These are phyloP conservation scores for Hypoxylon trugodes DNA, from an alignment of 495 filamentous ascomycete species.

Conservation along the genomic window DNA sequence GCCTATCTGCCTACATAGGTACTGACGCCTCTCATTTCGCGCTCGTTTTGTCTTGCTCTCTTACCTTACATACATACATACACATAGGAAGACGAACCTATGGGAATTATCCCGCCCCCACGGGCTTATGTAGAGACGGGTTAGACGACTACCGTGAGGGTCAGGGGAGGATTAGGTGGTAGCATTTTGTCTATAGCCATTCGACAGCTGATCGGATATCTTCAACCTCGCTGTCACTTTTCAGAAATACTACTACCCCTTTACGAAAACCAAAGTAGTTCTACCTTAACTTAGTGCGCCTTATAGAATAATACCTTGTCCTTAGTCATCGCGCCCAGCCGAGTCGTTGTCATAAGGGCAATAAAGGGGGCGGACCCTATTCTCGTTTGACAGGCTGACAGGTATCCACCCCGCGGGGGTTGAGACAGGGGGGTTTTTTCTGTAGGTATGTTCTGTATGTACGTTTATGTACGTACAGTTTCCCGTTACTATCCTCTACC, in stretches of 20 bases:
- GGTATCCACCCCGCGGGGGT: conserved; percentile 22
- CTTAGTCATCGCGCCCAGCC: conserved; percentile 21
- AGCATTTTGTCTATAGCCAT: conserved; percentile 9
- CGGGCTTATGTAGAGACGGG: not conserved
- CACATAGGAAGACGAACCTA: not conserved
- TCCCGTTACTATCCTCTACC: not conserved
- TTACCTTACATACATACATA: not conserved
- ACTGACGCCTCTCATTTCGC: not conserved
- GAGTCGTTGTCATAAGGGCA: conserved; percentile 11
- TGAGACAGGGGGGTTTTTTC: conserved; percentile 9
- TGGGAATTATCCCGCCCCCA: conserved; percentile 17
- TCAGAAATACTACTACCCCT: conserved; percentile 14
- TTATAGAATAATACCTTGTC: no score
- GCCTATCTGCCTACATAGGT: not conserved
- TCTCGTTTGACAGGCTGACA: no score
- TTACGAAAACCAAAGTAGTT: not conserved
- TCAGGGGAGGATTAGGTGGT: not conserved
- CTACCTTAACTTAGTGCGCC: not conserved
- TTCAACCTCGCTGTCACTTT: not conserved
- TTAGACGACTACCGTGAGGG: not conserved
- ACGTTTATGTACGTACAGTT: not conserved
- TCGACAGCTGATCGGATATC: conserved; percentile 2
- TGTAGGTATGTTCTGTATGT: no score
- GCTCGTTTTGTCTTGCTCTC: not conserved
- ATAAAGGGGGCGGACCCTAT: conserved; percentile 12